Evolutionary conservation across 2,329 filamentous ascomycete genomes (phyloP).

Genomic region (Coniochaeta hoffmannii): DNA sequence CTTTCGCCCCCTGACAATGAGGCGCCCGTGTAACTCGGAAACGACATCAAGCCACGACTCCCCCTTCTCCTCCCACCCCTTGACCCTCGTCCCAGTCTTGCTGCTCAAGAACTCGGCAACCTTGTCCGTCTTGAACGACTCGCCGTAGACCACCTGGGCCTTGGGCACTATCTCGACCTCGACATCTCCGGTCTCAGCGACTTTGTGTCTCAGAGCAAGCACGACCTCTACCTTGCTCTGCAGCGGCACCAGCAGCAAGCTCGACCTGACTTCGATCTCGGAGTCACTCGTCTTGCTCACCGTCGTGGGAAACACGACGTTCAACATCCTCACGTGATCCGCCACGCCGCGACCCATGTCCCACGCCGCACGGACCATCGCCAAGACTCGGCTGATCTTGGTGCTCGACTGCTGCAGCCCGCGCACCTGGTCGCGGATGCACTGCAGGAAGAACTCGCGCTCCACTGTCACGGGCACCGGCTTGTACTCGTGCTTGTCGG

Average conservation of each 20-base stretch:
- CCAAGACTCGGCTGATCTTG: slow-evolving; percentile 49
- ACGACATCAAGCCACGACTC: slow-evolving; percentile 47
- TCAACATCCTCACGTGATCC: slow-evolving; percentile 53
- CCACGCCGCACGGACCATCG: slow-evolving; percentile 57
- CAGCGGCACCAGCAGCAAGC: slow-evolving; percentile 55
- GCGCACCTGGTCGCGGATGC: slow-evolving; percentile 61
- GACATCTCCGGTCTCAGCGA: slow-evolving; percentile 34
- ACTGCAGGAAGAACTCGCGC: slow-evolving; percentile 68
- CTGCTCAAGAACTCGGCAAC: slow-evolving; percentile 63
- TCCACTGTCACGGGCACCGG: slow-evolving; percentile 52
- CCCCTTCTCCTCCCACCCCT: slow-evolving; percentile 23
- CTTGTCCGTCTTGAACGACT: slow-evolving; percentile 68
- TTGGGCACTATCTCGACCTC: slow-evolving; percentile 45
- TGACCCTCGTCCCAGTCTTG: slow-evolving; percentile 35
- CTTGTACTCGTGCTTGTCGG: slow-evolving; percentile 45
- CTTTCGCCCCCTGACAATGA: slow-evolving; percentile 50
- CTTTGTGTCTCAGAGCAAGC: slow-evolving; percentile 45
- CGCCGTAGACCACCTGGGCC: slow-evolving; percentile 66
- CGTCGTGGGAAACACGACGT: slow-evolving; percentile 56
- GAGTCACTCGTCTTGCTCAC: slow-evolving; percentile 59
- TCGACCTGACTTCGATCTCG: slow-evolving; percentile 52
- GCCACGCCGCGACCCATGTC: slow-evolving; percentile 52
- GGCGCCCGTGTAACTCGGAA: slow-evolving; percentile 45
- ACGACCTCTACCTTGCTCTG: slow-evolving; percentile 61
- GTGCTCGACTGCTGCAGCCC: slow-evolving; percentile 51